phyloP scores from a whole-genome alignment of 345 rosid species.

The Kandelia obovata region DNA sequence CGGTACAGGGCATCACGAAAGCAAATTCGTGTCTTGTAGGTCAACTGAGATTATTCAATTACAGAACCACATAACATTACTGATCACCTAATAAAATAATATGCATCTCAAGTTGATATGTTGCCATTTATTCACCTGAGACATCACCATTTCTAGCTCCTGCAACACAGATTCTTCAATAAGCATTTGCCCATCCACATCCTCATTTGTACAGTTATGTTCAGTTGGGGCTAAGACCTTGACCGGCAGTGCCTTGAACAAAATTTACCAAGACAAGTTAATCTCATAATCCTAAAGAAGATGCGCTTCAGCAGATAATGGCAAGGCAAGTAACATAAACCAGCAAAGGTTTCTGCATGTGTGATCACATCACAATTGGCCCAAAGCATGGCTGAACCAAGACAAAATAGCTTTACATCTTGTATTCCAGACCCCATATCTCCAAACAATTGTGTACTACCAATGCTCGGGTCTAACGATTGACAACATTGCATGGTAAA shows the following conservation, averaged over 20 bases:
- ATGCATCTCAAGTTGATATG: not conserved
- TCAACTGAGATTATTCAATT: slow-evolving; percentile 43
- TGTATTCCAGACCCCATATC: too few relatives aligned
- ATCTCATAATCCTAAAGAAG: not conserved
- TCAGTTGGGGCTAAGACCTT: slow-evolving; percentile 21
- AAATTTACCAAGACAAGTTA: slow-evolving; percentile 15
- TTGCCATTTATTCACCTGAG: slow-evolving; percentile 43
- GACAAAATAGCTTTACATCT: too few relatives aligned
- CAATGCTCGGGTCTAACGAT: too few relatives aligned
- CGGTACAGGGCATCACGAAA: slow-evolving; percentile 85
- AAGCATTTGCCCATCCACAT: slow-evolving; percentile 32
- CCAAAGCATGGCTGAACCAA: too few relatives aligned
- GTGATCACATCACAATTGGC: too few relatives aligned
- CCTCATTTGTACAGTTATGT: slow-evolving; percentile 29
- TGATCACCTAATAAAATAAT: not conserved
- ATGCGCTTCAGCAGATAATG: not conserved
- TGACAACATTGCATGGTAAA: too few relatives aligned
- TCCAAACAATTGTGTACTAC: too few relatives aligned
- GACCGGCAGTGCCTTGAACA: slow-evolving; percentile 27
- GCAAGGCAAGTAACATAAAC: not conserved
- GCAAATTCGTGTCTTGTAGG: slow-evolving; percentile 58
- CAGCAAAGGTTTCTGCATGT: not conserved
- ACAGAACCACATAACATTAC: slow-evolving; percentile 5
- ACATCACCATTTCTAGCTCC: slow-evolving; percentile 63
- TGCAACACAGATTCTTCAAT: slow-evolving; percentile 56